Base-by-base conservation (phyloP, 1,284 basidiomycete species). In the Sparassis latifolia region DNA sequence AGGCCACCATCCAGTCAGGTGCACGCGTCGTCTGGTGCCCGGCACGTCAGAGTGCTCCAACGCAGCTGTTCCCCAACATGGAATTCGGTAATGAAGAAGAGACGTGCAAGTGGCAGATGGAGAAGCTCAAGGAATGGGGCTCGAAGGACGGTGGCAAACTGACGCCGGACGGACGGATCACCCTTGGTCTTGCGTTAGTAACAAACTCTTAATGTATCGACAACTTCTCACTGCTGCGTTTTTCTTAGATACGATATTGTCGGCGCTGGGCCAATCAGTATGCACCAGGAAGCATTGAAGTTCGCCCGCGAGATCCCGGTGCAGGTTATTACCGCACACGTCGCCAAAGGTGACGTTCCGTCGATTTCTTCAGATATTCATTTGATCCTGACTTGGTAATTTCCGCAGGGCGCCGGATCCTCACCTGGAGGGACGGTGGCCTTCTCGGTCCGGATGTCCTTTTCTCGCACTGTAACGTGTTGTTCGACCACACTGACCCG, bases 391-490 rank as follows among this genome's bases (percentile, higher is more conserved):
- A 20, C 20, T 45, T 31, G 45, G 37, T 31, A 40, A 41, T 12
- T 10, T 20, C 20, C 20, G 12, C 35, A 60, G 58, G 54, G 27
- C 58, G 59, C 31, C 53, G 52, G 6, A 66, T 66, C 46, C 50
- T 60, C 7, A 49, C 49, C 3, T 64, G 60, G 57, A 55, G 57
- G 20, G 60, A 65, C 27, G 60, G 52, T 2, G 62, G 61, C 10
- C 47, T 66, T 4, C 58, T 69, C 7, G 62, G 62, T 30, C 59
- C 62, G 4, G 63, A 67, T 49, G 57, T 68, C 39, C 57, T 69
- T 7, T 62, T 69, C 54, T 64, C 66, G 42, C 68, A 69, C 54
- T 64, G 64, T 56, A 69, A 64, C 52, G 58, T 51, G 20, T 56
- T 68, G 20, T 56, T 52, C 37, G 58, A 64, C 40, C 61, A 55